These are phyloP conservation scores for Vitis rupestris DNA, from an alignment of 164 flowering plant species.

Conservation along the genomic window DNA sequence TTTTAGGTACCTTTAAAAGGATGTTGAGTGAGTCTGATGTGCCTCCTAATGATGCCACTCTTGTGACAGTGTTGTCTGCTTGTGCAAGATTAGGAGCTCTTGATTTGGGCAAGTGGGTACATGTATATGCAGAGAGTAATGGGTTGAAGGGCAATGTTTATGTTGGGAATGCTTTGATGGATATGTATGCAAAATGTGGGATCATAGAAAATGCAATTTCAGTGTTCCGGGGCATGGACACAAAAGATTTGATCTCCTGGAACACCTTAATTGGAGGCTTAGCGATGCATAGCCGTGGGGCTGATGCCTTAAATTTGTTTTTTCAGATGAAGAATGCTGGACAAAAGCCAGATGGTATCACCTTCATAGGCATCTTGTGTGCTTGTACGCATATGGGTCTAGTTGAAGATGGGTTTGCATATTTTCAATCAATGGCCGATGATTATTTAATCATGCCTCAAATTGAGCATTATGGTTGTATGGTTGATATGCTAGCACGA, in stretches of 20 bases:
- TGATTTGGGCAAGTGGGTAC: constrained; percentile 58
- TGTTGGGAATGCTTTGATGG: constrained; percentile 59
- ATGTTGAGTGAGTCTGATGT: constrained; percentile 51
- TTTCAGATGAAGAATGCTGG: constrained; percentile 41
- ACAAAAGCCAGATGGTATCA: constrained; percentile 60
- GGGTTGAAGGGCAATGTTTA: constrained; percentile 47
- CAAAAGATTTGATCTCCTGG: constrained; percentile 71
- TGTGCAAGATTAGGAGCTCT: constrained; percentile 70
- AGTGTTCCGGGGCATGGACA: constrained; percentile 45
- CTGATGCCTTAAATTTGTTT: constrained; percentile 51
- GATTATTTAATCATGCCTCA: constrained; percentile 46
- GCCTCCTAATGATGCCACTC: constrained; percentile 60
- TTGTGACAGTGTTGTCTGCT: constrained; percentile 57
- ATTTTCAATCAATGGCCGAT: constrained; percentile 52
- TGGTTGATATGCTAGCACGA: constrained; percentile 65
- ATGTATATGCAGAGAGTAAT: constrained; percentile 43
- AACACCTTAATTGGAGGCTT: constrained; percentile 60
- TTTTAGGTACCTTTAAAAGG: constrained; percentile 45
- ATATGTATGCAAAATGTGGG: constrained; percentile 83
- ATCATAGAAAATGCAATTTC: constrained; percentile 41
- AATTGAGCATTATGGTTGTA: constrained; percentile 81
- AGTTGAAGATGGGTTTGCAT: constrained; percentile 45
- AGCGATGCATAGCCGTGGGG: constrained; percentile 64
- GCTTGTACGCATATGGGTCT: constrained; percentile 80
- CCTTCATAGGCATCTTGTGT: constrained; percentile 60